Evolutionary conservation across 1,284 basidiomycete species (phyloP).

Genomic region (Polyporus tsugae): DNA sequence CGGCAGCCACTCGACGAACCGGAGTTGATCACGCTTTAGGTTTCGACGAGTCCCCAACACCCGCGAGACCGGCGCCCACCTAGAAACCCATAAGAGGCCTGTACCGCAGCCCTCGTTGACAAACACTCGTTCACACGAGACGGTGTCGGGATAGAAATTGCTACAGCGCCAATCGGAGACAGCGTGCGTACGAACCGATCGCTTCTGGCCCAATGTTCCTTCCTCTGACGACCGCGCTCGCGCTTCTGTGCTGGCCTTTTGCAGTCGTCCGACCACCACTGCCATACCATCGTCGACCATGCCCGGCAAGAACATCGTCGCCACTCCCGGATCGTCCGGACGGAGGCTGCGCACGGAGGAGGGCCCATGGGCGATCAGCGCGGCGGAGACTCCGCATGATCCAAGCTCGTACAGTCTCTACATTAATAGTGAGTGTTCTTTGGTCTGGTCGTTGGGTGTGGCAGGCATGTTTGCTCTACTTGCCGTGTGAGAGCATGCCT

Average conservation of each 20-base stretch:
- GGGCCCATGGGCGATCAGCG: slow-evolving; percentile 60
- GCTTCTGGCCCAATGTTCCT: slow-evolving; percentile 45
- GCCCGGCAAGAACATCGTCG: slow-evolving; percentile 45
- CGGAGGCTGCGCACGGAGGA: slow-evolving; percentile 48
- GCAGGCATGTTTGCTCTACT: neutral
- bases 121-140: slow-evolving; percentile 30
- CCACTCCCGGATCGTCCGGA: slow-evolving; percentile 43
- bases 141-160: slow-evolving; percentile 37
- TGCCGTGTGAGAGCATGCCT: neutral
- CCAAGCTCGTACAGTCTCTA: slow-evolving; percentile 53
- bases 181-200: slow-evolving; percentile 33
- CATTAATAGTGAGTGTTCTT: slow-evolving; percentile 53
- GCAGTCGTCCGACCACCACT: slow-evolving; percentile 27
- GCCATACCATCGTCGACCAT: slow-evolving; percentile 44
- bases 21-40: slow-evolving; percentile 53
- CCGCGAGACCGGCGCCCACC: slow-evolving; percentile 34
- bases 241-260: slow-evolving; percentile 3
- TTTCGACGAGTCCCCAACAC: slow-evolving; percentile 45
- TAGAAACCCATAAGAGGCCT: slow-evolving; percentile 23
- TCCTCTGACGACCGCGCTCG: slow-evolving; percentile 45
- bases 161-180: slow-evolving; percentile 36
- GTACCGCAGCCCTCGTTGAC: slow-evolving; percentile 30
- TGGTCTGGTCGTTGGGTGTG: slow-evolving; percentile 21
- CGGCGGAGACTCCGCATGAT: slow-evolving; percentile 56
- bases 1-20: slow-evolving; percentile 42